Conservation (phyloP, 2,329 filamentous ascomycete species). For the Colletotrichum tofieldiae region DNA sequence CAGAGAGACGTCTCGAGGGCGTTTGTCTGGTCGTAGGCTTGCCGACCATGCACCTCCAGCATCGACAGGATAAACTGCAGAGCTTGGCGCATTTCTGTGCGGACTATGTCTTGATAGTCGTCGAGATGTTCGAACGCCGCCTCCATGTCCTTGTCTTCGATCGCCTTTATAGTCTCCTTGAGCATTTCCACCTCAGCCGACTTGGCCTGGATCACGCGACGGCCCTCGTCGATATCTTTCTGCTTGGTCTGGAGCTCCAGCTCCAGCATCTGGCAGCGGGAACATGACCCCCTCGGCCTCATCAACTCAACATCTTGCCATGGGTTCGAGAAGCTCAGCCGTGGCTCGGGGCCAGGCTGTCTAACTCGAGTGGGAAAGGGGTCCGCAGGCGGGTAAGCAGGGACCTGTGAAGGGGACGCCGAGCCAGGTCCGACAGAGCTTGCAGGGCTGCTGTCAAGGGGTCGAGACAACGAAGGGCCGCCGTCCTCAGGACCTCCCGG, state of each 20-base stretch:
- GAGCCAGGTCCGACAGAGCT: background rate
- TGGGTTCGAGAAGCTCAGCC: background rate
- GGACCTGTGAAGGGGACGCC: background rate
- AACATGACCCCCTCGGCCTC: background rate
- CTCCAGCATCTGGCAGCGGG: background rate
- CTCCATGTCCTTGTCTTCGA: constrained; percentile 1
- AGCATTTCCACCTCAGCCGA: background rate
- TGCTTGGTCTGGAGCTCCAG: background rate
- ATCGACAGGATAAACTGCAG: constrained; percentile 5
- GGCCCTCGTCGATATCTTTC: background rate
- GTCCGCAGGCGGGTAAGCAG: background rate
- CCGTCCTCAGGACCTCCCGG: background rate
- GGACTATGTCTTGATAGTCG: constrained; percentile 23
- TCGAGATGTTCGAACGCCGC: constrained; percentile 20
- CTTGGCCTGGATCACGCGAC: background rate
- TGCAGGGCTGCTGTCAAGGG: background rate
- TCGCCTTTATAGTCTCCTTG: background rate
- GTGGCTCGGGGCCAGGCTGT: too few species aligned
- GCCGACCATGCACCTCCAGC: constrained; percentile 11
- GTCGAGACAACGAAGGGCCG: background rate
- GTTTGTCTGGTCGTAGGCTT: constrained; percentile 8
- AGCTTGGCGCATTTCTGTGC: constrained; percentile 13
- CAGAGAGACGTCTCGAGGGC: background rate
- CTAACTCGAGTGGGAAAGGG: background rate
- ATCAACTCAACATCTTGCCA: background rate